These are phyloP conservation scores for Aspergillus jensenii DNA, from an alignment of 2,329 filamentous ascomycete species.

Conservation along the genomic window DNA sequence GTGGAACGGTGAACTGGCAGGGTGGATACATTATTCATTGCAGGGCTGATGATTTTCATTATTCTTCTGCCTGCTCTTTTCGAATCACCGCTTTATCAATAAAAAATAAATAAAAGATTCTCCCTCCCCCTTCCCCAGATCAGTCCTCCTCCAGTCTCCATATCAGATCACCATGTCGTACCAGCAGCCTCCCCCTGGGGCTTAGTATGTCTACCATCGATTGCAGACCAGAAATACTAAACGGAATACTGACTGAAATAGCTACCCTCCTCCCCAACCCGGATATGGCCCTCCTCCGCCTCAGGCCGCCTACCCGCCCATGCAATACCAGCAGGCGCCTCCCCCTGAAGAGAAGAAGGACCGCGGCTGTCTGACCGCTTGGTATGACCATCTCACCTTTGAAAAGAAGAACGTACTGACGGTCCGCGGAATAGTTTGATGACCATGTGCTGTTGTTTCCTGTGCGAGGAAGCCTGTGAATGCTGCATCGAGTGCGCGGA, in stretches of 20 bases:
- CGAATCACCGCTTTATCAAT: no score
- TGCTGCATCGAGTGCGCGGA: constrained; percentile 20
- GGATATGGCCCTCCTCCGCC: constrained; percentile 10
- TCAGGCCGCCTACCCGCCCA: constrained; percentile 11
- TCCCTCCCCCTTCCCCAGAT: neutral
- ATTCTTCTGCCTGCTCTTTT: constrained; percentile 10
- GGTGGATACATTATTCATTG: constrained; percentile 11
- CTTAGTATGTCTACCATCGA: constrained; percentile 1
- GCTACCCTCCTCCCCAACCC: constrained; percentile 14
- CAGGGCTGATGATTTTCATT: constrained; percentile 18
- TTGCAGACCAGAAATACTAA: no score
- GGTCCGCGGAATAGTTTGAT: constrained; percentile 8
- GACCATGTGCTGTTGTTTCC: constrained; percentile 23
- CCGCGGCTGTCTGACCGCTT: constrained; percentile 20
- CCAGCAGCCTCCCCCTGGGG: constrained; percentile 10
- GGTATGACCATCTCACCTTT: constrained; percentile 2
- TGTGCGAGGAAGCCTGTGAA: constrained; percentile 21
- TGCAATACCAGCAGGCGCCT: constrained; percentile 21
- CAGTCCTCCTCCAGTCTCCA: no score
- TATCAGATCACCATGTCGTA: neutral
- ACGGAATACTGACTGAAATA: neutral
- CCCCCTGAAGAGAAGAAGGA: constrained; percentile 17
- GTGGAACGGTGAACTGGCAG: neutral
- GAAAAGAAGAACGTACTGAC: neutral
- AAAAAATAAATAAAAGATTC: neutral